Evolutionary conservation across 1,284 basidiomycete genomes (phyloP).

Genomic region (Cryptococcus sp.): DNA sequence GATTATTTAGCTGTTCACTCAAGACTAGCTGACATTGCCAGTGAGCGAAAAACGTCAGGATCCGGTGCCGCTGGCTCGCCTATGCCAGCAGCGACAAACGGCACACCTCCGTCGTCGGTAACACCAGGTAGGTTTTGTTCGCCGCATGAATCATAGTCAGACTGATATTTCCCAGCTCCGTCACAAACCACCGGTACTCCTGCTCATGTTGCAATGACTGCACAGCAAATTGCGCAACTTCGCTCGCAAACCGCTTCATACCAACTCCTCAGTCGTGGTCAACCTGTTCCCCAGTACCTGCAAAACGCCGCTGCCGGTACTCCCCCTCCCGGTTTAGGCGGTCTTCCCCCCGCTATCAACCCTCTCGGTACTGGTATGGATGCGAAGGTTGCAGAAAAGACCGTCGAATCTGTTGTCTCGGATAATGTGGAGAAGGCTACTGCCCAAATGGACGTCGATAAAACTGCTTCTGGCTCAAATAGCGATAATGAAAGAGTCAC

Average conservation of each 20-base stretch:
- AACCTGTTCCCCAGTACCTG: conserved; percentile 73
- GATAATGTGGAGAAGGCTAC: conserved; percentile 31
- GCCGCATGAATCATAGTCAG: not conserved
- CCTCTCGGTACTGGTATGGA: conserved; percentile 19
- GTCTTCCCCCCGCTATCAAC: conserved; percentile 28
- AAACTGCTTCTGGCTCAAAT: conserved; percentile 5
- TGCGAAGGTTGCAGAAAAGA: conserved; percentile 65
- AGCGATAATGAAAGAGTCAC: conserved; percentile 22
- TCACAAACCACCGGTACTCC: conserved; percentile 13
- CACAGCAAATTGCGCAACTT: conserved; percentile 76
- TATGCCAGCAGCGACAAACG: not conserved
- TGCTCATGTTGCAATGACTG: conserved; percentile 58
- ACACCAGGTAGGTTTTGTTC: not conserved
- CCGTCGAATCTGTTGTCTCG: conserved; percentile 62
- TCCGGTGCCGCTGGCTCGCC: not conserved
- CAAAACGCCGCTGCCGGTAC: conserved; percentile 63
- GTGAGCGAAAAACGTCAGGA: not conserved
- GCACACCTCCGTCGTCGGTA: not conserved
- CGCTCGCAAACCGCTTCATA: conserved; percentile 86
- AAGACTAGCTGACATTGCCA: not conserved
- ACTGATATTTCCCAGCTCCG: not conserved
- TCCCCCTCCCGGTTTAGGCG: conserved; percentile 52
- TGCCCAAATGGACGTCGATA: conserved; percentile 12
- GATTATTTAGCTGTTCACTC: conserved; percentile 2
- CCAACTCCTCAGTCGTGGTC: conserved; percentile 72